A percentile compares a stretch with the other conserved stretches of the same genome.
Conservation (phyloP, 1,284 basidiomycete species). For the Fereydounia khargensis region DNA sequence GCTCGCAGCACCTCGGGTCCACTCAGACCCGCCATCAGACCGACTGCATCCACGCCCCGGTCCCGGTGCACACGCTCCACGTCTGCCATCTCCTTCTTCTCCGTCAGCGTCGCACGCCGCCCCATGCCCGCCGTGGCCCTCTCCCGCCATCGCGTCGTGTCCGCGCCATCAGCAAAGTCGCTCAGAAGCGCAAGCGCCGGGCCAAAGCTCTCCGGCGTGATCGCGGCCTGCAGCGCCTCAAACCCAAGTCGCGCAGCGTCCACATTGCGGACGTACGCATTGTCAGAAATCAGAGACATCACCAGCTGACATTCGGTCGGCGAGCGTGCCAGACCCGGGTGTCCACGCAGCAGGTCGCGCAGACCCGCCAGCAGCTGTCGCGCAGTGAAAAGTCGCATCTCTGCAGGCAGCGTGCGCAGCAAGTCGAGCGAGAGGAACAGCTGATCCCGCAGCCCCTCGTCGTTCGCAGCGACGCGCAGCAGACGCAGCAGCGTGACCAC, state of each 20-base stretch:
- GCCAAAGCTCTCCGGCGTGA: slow-evolving; percentile 75
- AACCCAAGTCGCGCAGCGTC: slow-evolving; percentile 83
- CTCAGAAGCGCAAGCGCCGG: slow-evolving; percentile 79
- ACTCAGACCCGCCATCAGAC: slow-evolving; percentile 64
- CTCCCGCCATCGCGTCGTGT: slow-evolving; percentile 39
- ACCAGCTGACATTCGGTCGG: slow-evolving; percentile 90
- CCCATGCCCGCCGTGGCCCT: slow-evolving; percentile 17
- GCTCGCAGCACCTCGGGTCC: slow-evolving; percentile 64
- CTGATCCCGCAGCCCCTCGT: slow-evolving; percentile 71
- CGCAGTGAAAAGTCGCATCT: slow-evolving; percentile 77
- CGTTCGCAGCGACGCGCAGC: slow-evolving; percentile 8
- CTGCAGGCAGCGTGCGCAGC: slow-evolving; percentile 73
- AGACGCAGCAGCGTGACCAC: slow-evolving; percentile 65
- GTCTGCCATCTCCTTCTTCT: slow-evolving; percentile 54
- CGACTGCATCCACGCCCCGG: slow-evolving; percentile 77
- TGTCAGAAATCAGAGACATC: slow-evolving; percentile 77
- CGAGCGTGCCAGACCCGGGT: slow-evolving; percentile 61
- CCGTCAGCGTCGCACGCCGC: slow-evolving; percentile 44
- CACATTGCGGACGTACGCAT: slow-evolving; percentile 74
- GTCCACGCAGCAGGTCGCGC: slow-evolving; percentile 72
- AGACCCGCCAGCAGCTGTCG: slow-evolving; percentile 88
- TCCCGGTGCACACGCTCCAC: slow-evolving; percentile 59
- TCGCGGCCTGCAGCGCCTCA: slow-evolving; percentile 57
- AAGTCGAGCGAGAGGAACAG: slow-evolving; percentile 89
- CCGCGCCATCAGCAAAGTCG: slow-evolving; percentile 68